phyloP scores from a whole-genome alignment of 768 basidiomycete genomes.

The Dacryopinax spathularia region DNA sequence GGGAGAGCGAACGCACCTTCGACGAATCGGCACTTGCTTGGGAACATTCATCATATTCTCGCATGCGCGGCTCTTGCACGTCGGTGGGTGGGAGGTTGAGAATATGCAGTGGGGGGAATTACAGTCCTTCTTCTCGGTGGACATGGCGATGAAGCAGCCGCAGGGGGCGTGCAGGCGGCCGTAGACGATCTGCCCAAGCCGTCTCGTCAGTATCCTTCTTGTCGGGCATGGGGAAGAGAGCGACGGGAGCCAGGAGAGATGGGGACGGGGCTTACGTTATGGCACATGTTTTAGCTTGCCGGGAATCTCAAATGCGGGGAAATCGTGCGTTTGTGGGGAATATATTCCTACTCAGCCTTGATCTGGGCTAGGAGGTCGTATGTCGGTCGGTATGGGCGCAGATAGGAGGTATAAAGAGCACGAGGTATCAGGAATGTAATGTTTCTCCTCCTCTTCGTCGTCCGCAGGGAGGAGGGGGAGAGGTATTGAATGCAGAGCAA shows the following conservation, averaged over 20 bases:
- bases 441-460: neutral
- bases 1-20: neutral
- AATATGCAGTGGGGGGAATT: neutral
- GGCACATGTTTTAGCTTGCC: neutral
- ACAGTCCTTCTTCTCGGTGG: neutral
- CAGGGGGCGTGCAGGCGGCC: neutral
- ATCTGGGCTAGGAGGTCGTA: too few relatives aligned
- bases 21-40: neutral
- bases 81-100: neutral
- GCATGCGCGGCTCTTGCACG: neutral
- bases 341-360: too few relatives aligned
- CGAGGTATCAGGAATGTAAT: neutral
- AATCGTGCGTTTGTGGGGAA: too few relatives aligned
- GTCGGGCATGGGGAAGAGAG: too few relatives aligned
- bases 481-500: neutral
- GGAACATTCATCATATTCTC: neutral
- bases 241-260: too few relatives aligned
- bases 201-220: neutral
- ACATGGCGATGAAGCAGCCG: constrained; percentile 1
- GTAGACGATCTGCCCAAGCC: neutral
- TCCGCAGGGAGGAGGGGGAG: neutral
- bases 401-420: neutral
- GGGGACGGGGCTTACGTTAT: neutral
- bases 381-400: too few relatives aligned
- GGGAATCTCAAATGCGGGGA: neutral